phyloP scores from a whole-genome alignment of 2,329 filamentous ascomycete genomes.

The Elsinoe arachidis region DNA sequence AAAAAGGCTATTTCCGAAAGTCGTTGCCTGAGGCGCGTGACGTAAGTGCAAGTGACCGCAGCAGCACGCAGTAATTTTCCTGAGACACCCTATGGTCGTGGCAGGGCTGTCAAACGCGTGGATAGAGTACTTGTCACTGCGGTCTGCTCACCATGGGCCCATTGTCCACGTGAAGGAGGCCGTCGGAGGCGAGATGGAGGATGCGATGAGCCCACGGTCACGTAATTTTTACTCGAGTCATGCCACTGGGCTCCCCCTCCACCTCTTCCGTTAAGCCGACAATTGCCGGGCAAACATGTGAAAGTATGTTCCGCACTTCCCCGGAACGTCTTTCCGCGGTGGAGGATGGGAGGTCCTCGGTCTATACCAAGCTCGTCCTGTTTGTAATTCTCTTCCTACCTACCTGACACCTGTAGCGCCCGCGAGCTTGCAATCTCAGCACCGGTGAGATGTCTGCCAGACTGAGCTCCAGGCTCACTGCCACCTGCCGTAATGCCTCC shows the following conservation, averaged over 20 bases:
- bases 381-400: not conserved
- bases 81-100: too few species aligned
- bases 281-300: conserved; percentile 9
- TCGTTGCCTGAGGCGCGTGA: conserved; percentile 7
- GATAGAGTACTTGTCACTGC: too few species aligned
- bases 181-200: too few species aligned
- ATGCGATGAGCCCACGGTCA: not conserved
- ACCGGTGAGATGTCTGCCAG: not conserved
- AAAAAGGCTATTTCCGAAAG: not conserved
- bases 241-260: not conserved
- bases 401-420: not conserved
- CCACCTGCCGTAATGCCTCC: not conserved
- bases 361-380: not conserved
- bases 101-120: too few species aligned
- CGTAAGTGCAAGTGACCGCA: not conserved
- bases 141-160: too few species aligned
- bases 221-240: not conserved
- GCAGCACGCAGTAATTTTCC: not conserved
- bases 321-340: conserved; percentile 7
- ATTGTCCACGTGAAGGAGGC: too few species aligned
- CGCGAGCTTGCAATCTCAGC: not conserved
- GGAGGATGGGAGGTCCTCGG: not conserved
- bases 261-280: conserved; percentile 4
- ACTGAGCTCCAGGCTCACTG: conserved; percentile 2
- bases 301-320: conserved; percentile 10